Conservation (phyloP, 352 stramenopile species). For the Phytophthora hibernalis region DNA sequence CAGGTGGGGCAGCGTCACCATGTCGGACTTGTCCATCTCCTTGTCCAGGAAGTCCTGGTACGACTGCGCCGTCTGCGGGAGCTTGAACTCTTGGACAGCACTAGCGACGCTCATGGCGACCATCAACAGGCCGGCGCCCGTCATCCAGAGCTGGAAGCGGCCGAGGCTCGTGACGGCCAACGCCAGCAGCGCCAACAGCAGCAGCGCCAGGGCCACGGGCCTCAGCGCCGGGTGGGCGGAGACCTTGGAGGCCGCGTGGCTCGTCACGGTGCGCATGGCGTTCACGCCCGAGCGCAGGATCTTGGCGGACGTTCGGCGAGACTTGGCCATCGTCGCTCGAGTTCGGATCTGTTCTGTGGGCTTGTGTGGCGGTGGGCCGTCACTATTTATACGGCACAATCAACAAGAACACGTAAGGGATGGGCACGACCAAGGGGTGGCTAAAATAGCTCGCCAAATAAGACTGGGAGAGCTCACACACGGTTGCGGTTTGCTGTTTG, state of each 20-base stretch:
- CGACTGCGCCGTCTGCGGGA: conserved; percentile 45
- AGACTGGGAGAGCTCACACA: neutral
- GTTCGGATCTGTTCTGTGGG: conserved; percentile 19
- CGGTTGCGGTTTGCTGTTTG: neutral
- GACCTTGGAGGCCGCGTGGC: conserved; percentile 31
- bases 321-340: conserved; percentile 38
- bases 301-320: conserved; percentile 28
- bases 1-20: conserved; percentile 61
- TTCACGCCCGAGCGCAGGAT: conserved; percentile 41
- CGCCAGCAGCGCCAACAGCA: conserved; percentile 52
- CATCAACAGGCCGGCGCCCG: conserved; percentile 62
- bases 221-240: conserved; percentile 34
- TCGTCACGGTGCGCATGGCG: conserved; percentile 41
- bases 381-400: conserved; percentile 31
- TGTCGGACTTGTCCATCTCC: conserved; percentile 58
- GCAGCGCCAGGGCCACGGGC: conserved; percentile 31
- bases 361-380: neutral
- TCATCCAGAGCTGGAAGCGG: conserved; percentile 77
- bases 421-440: conserved; percentile 10
- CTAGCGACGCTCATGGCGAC: conserved; percentile 65
- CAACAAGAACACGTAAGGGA: conserved; percentile 23
- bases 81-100: conserved; percentile 69
- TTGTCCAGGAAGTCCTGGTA: conserved; percentile 69
- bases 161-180: conserved; percentile 58
- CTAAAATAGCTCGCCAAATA: conserved; percentile 16